Base-by-base conservation (phyloP, 768 basidiomycete species). In the Lactifluus echinatus region DNA sequence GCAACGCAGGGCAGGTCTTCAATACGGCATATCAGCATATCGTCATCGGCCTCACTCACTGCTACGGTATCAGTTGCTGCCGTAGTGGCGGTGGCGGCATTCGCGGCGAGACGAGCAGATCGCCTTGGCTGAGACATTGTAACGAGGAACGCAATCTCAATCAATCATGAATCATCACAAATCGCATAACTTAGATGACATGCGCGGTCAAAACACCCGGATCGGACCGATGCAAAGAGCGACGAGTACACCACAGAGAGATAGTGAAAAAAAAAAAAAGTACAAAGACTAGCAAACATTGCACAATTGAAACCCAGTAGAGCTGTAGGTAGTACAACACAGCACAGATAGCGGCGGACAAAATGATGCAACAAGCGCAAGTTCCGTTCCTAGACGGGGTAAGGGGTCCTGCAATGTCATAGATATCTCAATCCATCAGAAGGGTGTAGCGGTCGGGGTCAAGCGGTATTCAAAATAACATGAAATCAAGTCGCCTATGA, bases 21-120 rank as follows among this genome's bases (percentile, higher is more conserved):
- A 39, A 37, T 14, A 3, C 8, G 42, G 31, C n/a, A 3, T 23
- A 33, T 12, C 12, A 10, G 12, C 50, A 34, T 19, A 24, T 12
- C 2, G 36, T 28, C 43, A 42, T 4, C 31, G n/a, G 15, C 12
- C 39, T 45, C 28, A 50, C 56, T 34, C 21, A 61, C 54, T 19
- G 15, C 54, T 17, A 3, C 36, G 24, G 28, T 4, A 7, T 43
- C 55, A 39, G 47, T 37, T 44, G 19, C 8, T 24, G 33, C 17
- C 33, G 52, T 49, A 21, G 60, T 12, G 5, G 53, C 8, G 29
- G 60, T 12, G 5, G 53, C 8, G 29, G 31, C 4, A 48, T 2
- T 60, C 33, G 58, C 61, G n/a, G 61, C 61, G 28, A 62, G 58
- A 53, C 61, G 61, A 23, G 61, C 53, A n/a, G 61, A 62, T 24